Evolutionary conservation across 2,329 filamentous ascomycete genomes (phyloP), one percentile per base, ranked within the genome.

Genomic region (Eutypella sp.): DNA sequence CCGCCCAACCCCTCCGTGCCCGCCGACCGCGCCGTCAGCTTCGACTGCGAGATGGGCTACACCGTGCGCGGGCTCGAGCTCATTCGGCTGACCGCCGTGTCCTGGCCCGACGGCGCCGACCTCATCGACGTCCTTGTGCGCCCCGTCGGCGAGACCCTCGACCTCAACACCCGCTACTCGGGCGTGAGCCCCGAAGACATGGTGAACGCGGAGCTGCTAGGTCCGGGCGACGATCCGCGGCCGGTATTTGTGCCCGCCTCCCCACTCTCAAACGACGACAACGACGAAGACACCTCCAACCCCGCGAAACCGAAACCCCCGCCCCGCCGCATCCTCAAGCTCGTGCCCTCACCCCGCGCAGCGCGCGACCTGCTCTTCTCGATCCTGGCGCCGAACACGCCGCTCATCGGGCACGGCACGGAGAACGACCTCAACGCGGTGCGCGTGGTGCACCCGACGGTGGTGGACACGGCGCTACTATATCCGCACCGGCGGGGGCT

Each of bases 41-140:
- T 99, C 58, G 93, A 99, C 64, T 97, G 93, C 59, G 93, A 99
- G 63, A 99, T 99, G 93, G 89, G 88, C 4, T 97, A 95, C 61
- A 99, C 95, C 0, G 87, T 88, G 1, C 67, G 85, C 41, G 93
- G 95, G 0, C 71, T 97, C 53, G 93, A 99, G 64, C 76, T 99
- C 16, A 84, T 97, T 46, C 88, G 93, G 8, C 67, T 99, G 3
- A 97, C 93, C 0, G 91, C 88, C 5, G 85, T 92, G 3, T 82
- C 85, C 9, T 99, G 93, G 91, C 92, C 92, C 0, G 72, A 76
- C 8, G 87, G 88, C 18, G 78, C 83, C 43, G 76, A 78, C 43
- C 66, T 99, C 0, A 70, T 97, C 5, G 93, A 99, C 60, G 76
- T 96, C 0, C 77, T 97, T 0, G 91, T 97, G 7, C 79, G 84